Percentiles rank a stretch among this genome's conserved stretches.
Evolutionary conservation across 2,329 filamentous ascomycete species (phyloP).

Genomic region (Fusarium concolor): DNA sequence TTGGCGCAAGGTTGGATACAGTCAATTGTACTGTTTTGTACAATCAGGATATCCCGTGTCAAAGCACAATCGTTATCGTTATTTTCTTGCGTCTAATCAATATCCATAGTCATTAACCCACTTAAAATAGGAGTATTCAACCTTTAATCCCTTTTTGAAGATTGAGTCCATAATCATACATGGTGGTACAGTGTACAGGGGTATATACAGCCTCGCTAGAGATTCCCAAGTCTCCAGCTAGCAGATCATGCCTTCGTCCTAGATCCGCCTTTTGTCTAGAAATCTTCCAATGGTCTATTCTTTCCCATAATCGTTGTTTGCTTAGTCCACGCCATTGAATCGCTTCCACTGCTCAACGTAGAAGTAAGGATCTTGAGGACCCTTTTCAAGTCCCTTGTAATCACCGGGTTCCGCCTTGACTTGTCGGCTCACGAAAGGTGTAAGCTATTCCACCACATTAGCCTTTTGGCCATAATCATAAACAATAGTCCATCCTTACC

Average conservation of each 20-base stretch:
- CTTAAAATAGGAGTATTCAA: conserved; percentile 18
- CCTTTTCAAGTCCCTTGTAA: conserved; percentile 64
- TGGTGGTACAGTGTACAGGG: conserved; percentile 47
- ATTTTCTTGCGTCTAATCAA: conserved; percentile 21
- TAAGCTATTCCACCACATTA: conserved; percentile 67
- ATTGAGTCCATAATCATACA: conserved; percentile 46
- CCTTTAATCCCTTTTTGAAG: conserved; percentile 14
- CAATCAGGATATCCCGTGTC: conserved; percentile 29
- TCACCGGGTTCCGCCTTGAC: conserved; percentile 65
- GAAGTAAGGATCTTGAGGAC: conserved; percentile 69
- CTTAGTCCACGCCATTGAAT: conserved; percentile 71
- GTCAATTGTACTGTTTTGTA: conserved; percentile 27
- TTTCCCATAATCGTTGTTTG: not conserved
- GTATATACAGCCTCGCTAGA: conserved; percentile 47
- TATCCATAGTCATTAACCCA: conserved; percentile 13
- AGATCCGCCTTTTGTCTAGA: conserved; percentile 2
- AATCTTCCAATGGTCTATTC: not conserved
- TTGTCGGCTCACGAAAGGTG: conserved; percentile 78
- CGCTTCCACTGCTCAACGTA: conserved; percentile 76
- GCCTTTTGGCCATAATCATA: not conserved
- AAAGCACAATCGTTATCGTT: conserved; percentile 27
- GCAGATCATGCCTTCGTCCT: conserved; percentile 9
- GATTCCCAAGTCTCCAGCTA: conserved; percentile 29
- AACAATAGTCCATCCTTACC: conserved; percentile 60
- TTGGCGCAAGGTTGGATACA: conserved; percentile 32